Evolutionary conservation across 306 rosid genomes (phyloP), one percentile per base, ranked within the genome.

Genomic region (Abrus pulchellus): DNA sequence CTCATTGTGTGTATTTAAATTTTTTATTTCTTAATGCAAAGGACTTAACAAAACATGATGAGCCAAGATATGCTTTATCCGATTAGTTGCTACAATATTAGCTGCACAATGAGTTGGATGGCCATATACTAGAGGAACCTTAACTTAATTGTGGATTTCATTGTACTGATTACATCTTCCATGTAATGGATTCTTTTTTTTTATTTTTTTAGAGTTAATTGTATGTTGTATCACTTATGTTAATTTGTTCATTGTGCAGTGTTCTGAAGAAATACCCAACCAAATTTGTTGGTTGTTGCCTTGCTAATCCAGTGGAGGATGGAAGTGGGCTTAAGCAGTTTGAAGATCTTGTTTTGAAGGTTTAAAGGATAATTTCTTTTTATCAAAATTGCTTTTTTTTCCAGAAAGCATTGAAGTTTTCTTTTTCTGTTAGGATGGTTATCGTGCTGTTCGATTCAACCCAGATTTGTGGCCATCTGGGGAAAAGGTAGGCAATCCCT

Each of bases 391-490:
- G 64, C 10, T 55, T 34, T 13, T 74, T 75, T 43, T 28, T 59
- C 30, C n/a, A 32, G 53, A 13, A 52, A 69, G 53, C 55, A 74
- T 55, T 56, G 80, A 47, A 75, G 48, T 1, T 68, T 84, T 74
- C 56, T 50, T n/a, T 74, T 6, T 66, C 79, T 77, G 36, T 9
- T 49, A 94, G 98, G 97, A 91, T 77, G 94, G 93, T 54, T 94
- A 90, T 67, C 80, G 75, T 1, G 98, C 94, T 78, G 93, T 92
- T 75, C 93, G 98, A 60, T 94, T 94, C 84, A 94, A 94, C 75
- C 98, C 98, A 30, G 86, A 91, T 85, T 74, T 94, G 82, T 94
- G 98, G 98, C 97, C 98, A 48, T 77, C 93, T 3, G 93, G 92
- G 20, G 87, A 91, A 77, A 85, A 91, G 97, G 98, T 92, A 79